These are phyloP conservation scores for Ascoidea tarda DNA, from an alignment of 805 yeast species.

Conservation along the genomic window DNA sequence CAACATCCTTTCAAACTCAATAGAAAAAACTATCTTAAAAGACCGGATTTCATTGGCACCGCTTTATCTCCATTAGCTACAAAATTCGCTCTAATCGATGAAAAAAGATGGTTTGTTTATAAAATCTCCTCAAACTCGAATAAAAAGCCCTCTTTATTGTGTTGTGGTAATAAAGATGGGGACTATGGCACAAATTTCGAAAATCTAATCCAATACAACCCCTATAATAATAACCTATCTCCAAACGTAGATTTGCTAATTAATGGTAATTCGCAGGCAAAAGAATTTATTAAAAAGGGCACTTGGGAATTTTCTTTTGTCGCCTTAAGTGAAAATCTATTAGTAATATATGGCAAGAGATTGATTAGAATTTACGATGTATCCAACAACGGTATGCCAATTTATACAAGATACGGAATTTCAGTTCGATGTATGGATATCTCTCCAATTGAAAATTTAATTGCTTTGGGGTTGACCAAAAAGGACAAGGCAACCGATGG, in stretches of 20 bases:
- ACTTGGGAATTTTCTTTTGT: slow-evolving; percentile 8
- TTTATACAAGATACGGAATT: slow-evolving; percentile 60
- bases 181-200: slow-evolving; percentile 46
- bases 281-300: slow-evolving; percentile 17
- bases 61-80: slow-evolving; percentile 52
- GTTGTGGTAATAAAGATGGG: slow-evolving; percentile 58
- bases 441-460: slow-evolving; percentile 43
- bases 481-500: slow-evolving; percentile 29
- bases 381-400: slow-evolving; percentile 38
- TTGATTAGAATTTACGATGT: slow-evolving; percentile 53
- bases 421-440: slow-evolving; percentile 72
- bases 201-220: slow-evolving; percentile 15
- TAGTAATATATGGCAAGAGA: slow-evolving; percentile 62
- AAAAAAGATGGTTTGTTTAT: slow-evolving; percentile 64
- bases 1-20: slow-evolving; percentile 26
- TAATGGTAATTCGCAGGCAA: slow-evolving; percentile 17
- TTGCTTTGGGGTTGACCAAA: slow-evolving; percentile 78
- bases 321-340: slow-evolving; percentile 15
- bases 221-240: slow-evolving; percentile 10
- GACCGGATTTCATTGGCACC: slow-evolving; percentile 26
- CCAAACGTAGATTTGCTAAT: slow-evolving; percentile 1
- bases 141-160: slow-evolving; percentile 38
- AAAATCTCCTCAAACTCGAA: slow-evolving; percentile 32
- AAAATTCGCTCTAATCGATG: slow-evolving; percentile 49
- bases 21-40: slow-evolving; percentile 5